Conservation (phyloP, 2,329 filamentous ascomycete species). For the Aspergillus udagawae region DNA sequence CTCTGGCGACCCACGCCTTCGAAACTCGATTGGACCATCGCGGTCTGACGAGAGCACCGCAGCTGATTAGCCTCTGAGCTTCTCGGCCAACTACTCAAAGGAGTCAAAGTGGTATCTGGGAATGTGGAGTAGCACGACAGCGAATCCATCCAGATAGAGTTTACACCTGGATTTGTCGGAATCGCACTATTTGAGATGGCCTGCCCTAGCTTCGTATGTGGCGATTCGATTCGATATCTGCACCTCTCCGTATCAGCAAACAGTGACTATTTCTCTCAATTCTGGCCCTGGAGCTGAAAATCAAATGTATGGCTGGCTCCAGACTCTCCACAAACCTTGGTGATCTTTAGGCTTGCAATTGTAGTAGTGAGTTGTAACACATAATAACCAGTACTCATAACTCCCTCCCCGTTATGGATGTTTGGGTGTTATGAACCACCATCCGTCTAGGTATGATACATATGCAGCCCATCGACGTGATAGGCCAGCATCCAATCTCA, state of each 20-base stretch:
- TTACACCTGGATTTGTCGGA: not conserved
- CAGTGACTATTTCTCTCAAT: not conserved
- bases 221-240: not conserved
- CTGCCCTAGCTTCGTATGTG: not conserved
- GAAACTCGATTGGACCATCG: not conserved
- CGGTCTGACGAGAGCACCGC: not conserved
- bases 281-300: too few species aligned
- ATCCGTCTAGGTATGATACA: not conserved
- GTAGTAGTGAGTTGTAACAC: not conserved
- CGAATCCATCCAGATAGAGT: slow-evolving; percentile 4
- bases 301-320: not conserved
- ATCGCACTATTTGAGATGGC: not conserved
- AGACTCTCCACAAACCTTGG: not conserved
- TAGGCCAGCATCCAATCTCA: not conserved
- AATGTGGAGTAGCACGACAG: slow-evolving; percentile 3
- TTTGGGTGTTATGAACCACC: not conserved
- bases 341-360: not conserved
- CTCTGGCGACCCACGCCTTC: not conserved
- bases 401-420: not conserved
- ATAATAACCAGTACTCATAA: not conserved
- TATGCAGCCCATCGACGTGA: not conserved
- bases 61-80: not conserved
- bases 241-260: not conserved
- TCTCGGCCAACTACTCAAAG: not conserved
- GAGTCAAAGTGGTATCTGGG: not conserved